A percentile compares a stretch with the other conserved stretches of the same genome.
Evolutionary conservation across 495 filamentous ascomycete genomes (phyloP).

Genomic region (Recurvomyces mirabilis): DNA sequence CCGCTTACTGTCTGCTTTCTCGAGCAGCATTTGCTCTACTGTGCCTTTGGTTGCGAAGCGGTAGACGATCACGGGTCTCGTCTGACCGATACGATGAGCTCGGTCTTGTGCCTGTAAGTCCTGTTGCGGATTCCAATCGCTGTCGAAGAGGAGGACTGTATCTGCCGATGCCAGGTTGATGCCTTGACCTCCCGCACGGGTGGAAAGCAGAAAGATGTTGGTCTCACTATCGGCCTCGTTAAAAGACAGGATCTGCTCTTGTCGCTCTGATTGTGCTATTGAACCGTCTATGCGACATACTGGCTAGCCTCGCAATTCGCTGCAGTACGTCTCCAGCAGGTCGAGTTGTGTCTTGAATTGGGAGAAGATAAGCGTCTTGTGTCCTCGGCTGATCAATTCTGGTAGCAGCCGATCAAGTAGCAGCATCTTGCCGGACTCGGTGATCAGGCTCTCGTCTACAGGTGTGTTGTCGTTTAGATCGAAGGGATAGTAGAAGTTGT

Average conservation of each 20-base stretch:
- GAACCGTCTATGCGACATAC: constrained; percentile 86
- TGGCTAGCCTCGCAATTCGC: constrained; percentile 57
- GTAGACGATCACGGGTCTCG: constrained; percentile 83
- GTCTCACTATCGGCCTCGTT: constrained; percentile 39
- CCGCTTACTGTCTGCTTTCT: constrained; percentile 87
- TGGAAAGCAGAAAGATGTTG: constrained; percentile 78
- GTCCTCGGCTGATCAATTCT: constrained; percentile 57
- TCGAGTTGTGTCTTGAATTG: constrained; percentile 94
- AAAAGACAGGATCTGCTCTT: constrained; percentile 73
- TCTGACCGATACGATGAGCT: constrained; percentile 90
- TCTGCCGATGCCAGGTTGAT: constrained; percentile 74
- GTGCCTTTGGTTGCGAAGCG: constrained; percentile 87
- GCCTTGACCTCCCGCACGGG: constrained; percentile 84
- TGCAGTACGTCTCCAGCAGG: constrained; percentile 77
- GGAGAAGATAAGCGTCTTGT: constrained; percentile 92
- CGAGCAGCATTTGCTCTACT: constrained; percentile 78
- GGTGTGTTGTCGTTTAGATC: constrained; percentile 31
- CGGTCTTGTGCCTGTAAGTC: constrained; percentile 95
- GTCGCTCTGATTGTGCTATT: constrained; percentile 71
- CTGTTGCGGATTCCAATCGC: constrained; percentile 96
- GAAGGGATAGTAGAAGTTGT: constrained; percentile 95
- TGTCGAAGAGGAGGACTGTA: constrained; percentile 64
- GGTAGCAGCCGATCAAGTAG: constrained; percentile 80
- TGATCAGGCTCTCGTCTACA: constrained; percentile 69
- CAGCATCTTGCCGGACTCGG: constrained; percentile 87